phyloP scores from a whole-genome alignment of 2,329 filamentous ascomycete species.

The Hirsutella rhossiliensis region DNA sequence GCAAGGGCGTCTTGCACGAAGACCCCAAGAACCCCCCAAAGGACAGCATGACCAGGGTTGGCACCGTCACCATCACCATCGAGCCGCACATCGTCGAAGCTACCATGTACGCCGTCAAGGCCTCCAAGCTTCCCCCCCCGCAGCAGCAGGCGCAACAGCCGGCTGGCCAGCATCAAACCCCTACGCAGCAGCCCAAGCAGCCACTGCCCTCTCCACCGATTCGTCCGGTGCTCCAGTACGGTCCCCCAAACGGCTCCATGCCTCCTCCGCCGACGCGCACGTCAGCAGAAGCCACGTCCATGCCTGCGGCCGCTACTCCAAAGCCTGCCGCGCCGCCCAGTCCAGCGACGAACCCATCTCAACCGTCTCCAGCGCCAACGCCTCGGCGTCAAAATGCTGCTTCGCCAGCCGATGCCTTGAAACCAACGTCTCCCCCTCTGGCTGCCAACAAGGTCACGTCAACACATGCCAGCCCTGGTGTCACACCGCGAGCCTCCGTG shows the following conservation, averaged over 20 bases:
- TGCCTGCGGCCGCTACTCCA: constrained; percentile 8
- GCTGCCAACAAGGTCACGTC: constrained; percentile 1
- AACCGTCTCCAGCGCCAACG: constrained; percentile 1
- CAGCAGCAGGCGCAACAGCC: constrained; percentile 5
- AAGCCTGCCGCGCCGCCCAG: constrained; percentile 7
- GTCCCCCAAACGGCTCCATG: constrained; percentile 50
- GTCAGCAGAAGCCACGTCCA: constrained; percentile 8
- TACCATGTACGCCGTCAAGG: constrained; percentile 60
- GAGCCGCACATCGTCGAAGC: constrained; percentile 74
- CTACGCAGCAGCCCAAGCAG: constrained; percentile 7
- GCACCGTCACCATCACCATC: constrained; percentile 61
- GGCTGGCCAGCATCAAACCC: constrained; percentile 1
- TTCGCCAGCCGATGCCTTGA: not conserved
- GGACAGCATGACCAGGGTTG: constrained; percentile 61
- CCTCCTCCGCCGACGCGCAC: constrained; percentile 34
- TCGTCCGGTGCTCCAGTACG: constrained; percentile 53
- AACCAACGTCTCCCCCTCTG: not conserved
- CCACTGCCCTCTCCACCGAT: constrained; percentile 8
- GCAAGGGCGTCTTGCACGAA: constrained; percentile 51
- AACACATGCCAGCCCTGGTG: constrained; percentile 1
- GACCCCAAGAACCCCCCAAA: constrained; percentile 56
- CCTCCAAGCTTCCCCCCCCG: constrained; percentile 37
- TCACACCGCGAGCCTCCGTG: constrained; percentile 2
- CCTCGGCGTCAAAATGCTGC: constrained; percentile 6
- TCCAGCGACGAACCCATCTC: constrained; percentile 7